Evolutionary conservation across 352 stramenopile genomes (phyloP).

Genomic region (Paralagenidium karlingii): DNA sequence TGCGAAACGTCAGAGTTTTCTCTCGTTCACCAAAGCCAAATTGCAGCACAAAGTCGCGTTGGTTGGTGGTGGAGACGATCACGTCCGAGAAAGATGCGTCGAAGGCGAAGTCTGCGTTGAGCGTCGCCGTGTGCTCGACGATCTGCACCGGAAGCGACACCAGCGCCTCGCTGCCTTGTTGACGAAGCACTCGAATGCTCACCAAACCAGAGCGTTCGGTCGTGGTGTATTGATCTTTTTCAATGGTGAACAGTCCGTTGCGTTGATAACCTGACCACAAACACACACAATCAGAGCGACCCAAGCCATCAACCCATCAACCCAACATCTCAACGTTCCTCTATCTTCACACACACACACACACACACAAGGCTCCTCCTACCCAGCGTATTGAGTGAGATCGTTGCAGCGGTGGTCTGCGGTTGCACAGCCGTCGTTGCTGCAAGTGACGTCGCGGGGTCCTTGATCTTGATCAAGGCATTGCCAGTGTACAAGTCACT

Average conservation of each 20-base stretch:
- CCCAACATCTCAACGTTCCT: too few species aligned
- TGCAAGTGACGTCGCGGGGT: conserved; percentile 17
- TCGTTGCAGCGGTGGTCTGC: too few species aligned
- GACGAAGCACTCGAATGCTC: conserved; percentile 27
- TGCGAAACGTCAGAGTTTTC: conserved; percentile 27
- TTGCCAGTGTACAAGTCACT: conserved; percentile 20
- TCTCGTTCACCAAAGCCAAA: conserved; percentile 36
- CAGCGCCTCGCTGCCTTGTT: conserved; percentile 25
- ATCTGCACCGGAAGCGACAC: conserved; percentile 31
- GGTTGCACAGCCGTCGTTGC: conserved; percentile 20
- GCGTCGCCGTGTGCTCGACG: conserved; percentile 18
- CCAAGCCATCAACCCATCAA: too few species aligned
- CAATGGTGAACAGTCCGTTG: conserved; percentile 52
- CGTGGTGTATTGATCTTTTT: conserved; percentile 29
- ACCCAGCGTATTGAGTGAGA: too few species aligned
- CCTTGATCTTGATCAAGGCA: conserved; percentile 14
- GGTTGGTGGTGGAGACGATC: too few species aligned
- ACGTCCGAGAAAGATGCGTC: conserved; percentile 5
- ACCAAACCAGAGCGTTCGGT: conserved; percentile 33
- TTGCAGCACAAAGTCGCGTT: too few species aligned
- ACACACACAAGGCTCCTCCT: too few species aligned
- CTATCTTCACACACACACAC: too few species aligned
- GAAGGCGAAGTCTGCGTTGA: conserved; percentile 22
- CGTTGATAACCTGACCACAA: conserved; percentile 46
- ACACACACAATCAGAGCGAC: too few species aligned